phyloP scores from a whole-genome alignment of 352 stramenopile genomes.

The Thraustotheca clavata region DNA sequence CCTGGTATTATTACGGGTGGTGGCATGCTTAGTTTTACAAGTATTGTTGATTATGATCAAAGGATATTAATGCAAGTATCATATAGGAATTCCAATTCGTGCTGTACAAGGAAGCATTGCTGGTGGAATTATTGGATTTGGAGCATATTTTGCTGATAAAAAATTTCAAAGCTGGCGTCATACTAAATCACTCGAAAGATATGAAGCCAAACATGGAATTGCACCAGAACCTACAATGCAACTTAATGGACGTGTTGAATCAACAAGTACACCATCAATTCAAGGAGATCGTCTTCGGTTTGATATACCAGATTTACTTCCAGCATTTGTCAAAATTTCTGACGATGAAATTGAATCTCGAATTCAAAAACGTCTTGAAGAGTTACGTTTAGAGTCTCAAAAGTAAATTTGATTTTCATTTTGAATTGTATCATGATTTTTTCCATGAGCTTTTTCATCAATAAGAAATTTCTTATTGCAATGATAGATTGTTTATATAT shows the following conservation, averaged over 20 bases:
- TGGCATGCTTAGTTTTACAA: slow-evolving; percentile 38
- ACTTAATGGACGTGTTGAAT: slow-evolving; percentile 34
- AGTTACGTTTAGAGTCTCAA: slow-evolving; percentile 43
- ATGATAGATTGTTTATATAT: background rate
- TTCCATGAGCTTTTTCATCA: too few species aligned
- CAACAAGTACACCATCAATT: slow-evolving; percentile 23
- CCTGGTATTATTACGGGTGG: slow-evolving; percentile 35
- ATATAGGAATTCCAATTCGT: slow-evolving; percentile 1
- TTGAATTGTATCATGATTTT: too few species aligned
- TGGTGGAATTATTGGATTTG: slow-evolving; percentile 46
- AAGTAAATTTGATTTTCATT: too few species aligned
- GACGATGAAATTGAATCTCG: slow-evolving; percentile 74
- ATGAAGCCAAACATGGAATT: slow-evolving; percentile 68
- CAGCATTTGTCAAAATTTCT: slow-evolving; percentile 50
- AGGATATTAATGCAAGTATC: background rate
- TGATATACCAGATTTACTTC: slow-evolving; percentile 64
- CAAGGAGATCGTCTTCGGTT: background rate
- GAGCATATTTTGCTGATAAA: slow-evolving; percentile 50
- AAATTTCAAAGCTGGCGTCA: slow-evolving; percentile 74
- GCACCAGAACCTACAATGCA: slow-evolving; percentile 48
- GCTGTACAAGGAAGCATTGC: slow-evolving; percentile 44
- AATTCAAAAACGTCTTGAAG: slow-evolving; percentile 58
- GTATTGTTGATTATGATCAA: too few species aligned
- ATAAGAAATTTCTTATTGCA: too few species aligned
- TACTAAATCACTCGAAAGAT: slow-evolving; percentile 61